Base-by-base conservation (phyloP, 2,329 filamentous ascomycete genomes). In the Penicillium sp. region DNA sequence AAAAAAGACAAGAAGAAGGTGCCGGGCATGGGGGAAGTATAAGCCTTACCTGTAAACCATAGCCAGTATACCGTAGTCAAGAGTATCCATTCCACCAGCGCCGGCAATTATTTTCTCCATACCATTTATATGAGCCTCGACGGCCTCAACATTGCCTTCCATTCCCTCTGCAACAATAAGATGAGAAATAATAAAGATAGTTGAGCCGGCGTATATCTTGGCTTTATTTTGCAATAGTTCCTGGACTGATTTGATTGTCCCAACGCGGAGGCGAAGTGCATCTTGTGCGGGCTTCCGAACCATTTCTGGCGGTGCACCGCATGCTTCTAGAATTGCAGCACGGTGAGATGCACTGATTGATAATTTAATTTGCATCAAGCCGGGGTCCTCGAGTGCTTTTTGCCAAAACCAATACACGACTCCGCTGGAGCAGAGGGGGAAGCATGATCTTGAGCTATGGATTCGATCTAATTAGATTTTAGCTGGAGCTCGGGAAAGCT, bases 291-390 rank as follows among this genome's bases (percentile, higher is more conserved):
- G 56, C 19, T 53, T 58, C 8, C 49, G 51, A 8, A 58, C 47
- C 5, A 55, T 48, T 18, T 26, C n/a, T 6, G 51, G 21, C 19
- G 55, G 48, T 8, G 60, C 55, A 13, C 54, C 59, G 11, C 43
- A 56, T 5, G 52, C 49, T 14, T 47, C 42, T 21, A 60, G 46
- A 33, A 60, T 44, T 3, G 55, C 52, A 13, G 61, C 59, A 18
- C 60, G 56, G 29, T 63, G 61, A 16, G 55, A 56, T 1, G 56
- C 61, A n/a, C 54, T 61, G 13, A 61, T 59, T 9, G 60, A 61
- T 36, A 61, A 54, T 1, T 59, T 54, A 8, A 57, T 60, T 26
- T 60, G 53, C 28, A 61, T 51, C 33, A 61, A 42, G 16, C 56
- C 55, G 18, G 59, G 61, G 33, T 61, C 47, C 14, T 57, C 48